Evolutionary conservation across 129 eudicot species (phyloP), one percentile per base, ranked within the genome.

Genomic region (Flaveria trinervia): DNA sequence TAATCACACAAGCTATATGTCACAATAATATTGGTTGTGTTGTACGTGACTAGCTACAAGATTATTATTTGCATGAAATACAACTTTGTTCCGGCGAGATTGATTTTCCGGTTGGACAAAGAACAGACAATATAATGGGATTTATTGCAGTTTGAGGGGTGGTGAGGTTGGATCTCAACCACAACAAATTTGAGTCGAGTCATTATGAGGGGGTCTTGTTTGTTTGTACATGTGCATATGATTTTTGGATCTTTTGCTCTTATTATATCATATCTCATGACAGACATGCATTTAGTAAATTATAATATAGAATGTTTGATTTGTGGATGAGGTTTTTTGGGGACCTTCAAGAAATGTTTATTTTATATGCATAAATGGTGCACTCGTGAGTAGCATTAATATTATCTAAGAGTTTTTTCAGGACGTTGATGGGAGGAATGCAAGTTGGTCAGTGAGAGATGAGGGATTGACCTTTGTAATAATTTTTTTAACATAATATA

Each of bases 251-350:
- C 55, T 80, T 68, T 59, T 74, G 64, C 11, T 52, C 54, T 75
- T 59, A 76, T 51, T 49, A 52, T 74, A 72, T 28, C 77, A 72
- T 51, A 65, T 71, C 57, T 70, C 8, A 64, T 51, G 12, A 23
- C 25, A 67, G 54, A 57, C 30, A 66, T 22, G 49, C 49, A 45
- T 45, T 8, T 45, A 45, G 39, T 33, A 33, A 33, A 9, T 52
- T 20, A 52, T 9, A 68, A 70, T 70, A 49, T 48, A 70, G 45
- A 68, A 36, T 80, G 66, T 69, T 39, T 77, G 84, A 81, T 68
- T 81, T 90, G 92, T 87, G 96, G 96, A 80, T 84, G 85, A 22
- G 61, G 65, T 73, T 83, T 83, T 80, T 87, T 85, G 68, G 85
- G 70, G 80, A 79, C 60, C 75, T 83, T 67, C 16, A 79, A 83